These are phyloP conservation scores for Collybiopsis luxurians DNA, from an alignment of 768 basidiomycete genomes.

Conservation along the genomic window DNA sequence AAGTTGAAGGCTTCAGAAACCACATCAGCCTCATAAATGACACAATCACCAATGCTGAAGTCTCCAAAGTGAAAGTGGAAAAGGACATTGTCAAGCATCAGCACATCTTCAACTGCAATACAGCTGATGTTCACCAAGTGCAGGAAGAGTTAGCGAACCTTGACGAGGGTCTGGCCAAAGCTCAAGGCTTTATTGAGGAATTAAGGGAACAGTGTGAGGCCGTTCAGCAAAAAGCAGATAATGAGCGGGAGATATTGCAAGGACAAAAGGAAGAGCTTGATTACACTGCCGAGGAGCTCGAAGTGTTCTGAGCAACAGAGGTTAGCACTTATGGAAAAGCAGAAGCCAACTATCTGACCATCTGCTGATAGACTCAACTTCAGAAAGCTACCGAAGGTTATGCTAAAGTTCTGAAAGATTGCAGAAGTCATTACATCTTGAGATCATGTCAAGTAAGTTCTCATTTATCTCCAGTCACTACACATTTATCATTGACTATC, in stretches of 20 bases:
- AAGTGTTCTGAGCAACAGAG: conserved; percentile 81
- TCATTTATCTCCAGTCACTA: background rate
- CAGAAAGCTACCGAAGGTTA: conserved; percentile 69
- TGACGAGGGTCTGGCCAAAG: conserved; percentile 55
- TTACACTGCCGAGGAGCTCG: conserved; percentile 69
- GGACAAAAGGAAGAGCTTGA: conserved; percentile 74
- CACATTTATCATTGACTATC: background rate
- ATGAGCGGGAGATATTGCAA: conserved; percentile 80
- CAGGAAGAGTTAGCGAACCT: conserved; percentile 65
- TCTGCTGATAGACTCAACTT: conserved; percentile 66
- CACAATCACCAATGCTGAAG: conserved; percentile 93
- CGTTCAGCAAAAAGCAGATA: conserved; percentile 74
- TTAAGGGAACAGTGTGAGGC: conserved; percentile 69
- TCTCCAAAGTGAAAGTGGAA: conserved; percentile 81
- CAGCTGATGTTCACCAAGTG: conserved; percentile 53
- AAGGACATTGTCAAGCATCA: conserved; percentile 76
- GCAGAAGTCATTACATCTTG: conserved; percentile 61
- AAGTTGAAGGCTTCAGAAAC: conserved; percentile 82
- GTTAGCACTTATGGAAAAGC: conserved; percentile 41
- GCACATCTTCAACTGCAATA: conserved; percentile 53
- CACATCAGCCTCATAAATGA: conserved; percentile 85
- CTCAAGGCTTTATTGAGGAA: conserved; percentile 55
- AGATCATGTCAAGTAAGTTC: conserved; percentile 84
- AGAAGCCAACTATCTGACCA: background rate
- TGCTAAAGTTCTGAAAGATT: conserved; percentile 55